A percentile compares a stretch with the other conserved stretches of the same genome.
These are phyloP conservation scores for Ascochyta fabae DNA, from an alignment of 2,329 filamentous ascomycete genomes.

Conservation along the genomic window DNA sequence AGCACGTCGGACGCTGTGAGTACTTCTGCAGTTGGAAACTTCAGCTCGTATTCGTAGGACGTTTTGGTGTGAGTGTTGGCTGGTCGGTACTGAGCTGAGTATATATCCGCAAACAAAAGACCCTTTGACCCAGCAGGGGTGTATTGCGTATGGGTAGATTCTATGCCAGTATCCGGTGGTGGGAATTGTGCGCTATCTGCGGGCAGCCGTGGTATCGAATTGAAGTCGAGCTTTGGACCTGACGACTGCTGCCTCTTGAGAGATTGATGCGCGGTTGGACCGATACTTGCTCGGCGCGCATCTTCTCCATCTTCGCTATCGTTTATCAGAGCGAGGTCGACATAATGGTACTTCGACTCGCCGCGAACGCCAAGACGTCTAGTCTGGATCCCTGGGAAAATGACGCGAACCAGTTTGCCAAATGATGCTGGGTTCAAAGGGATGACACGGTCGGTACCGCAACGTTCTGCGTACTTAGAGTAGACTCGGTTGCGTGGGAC, in stretches of 20 bases:
- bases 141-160: constrained; percentile 38
- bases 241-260: constrained; percentile 44
- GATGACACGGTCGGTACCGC: constrained; percentile 90
- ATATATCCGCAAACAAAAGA: constrained; percentile 56
- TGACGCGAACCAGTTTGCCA: constrained; percentile 93
- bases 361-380: constrained; percentile 89
- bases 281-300: constrained; percentile 27
- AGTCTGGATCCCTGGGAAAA: constrained; percentile 95
- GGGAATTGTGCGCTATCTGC: constrained; percentile 59
- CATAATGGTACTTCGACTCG: constrained; percentile 98
- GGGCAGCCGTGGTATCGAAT: constrained; percentile 53
- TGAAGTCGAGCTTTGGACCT: constrained; percentile 45
- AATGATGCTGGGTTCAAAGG: constrained; percentile 97
- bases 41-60: constrained; percentile 68
- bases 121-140: constrained; percentile 52
- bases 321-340: constrained; percentile 59
- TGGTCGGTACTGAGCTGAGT: constrained; percentile 51
- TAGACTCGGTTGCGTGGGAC: constrained; percentile 94
- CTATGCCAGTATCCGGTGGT: constrained; percentile 33
- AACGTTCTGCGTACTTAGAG: constrained; percentile 91
- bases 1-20: constrained; percentile 68
- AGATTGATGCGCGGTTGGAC: constrained; percentile 29
- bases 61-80: constrained; percentile 48
- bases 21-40: constrained; percentile 66
- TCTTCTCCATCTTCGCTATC: constrained; percentile 47